Percentiles rank a stretch among this genome's conserved stretches.
These are phyloP conservation scores for Leccinum subrobustum DNA, from an alignment of 1,284 basidiomycete species.

Conservation along the genomic window DNA sequence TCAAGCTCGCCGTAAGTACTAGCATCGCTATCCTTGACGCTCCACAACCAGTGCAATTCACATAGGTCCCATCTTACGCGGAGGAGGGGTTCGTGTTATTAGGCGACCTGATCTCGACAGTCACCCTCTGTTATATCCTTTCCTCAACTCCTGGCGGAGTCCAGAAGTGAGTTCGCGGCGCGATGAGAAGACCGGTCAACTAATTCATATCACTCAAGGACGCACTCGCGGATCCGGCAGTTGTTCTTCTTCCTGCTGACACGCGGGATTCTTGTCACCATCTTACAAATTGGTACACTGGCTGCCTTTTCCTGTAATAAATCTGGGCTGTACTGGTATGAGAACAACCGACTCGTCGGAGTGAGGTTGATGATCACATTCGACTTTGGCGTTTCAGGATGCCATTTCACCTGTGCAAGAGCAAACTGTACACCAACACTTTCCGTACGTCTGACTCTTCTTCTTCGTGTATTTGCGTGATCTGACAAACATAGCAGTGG, in stretches of 20 bases:
- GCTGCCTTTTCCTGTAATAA: neutral
- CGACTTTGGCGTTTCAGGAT: constrained; percentile 2
- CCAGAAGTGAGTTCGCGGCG: constrained; percentile 1
- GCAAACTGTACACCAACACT: constrained; percentile 12
- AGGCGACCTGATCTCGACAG: constrained; percentile 8
- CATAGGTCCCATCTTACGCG: neutral
- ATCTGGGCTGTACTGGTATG: constrained; percentile 10
- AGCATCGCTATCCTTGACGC: neutral
- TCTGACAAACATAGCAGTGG: constrained; percentile 6
- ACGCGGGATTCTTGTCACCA: constrained; percentile 17
- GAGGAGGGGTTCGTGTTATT: constrained; percentile 8
- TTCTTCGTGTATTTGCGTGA: neutral
- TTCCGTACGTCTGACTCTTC: constrained; percentile 2
- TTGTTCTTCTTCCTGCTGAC: constrained; percentile 14
- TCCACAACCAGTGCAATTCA: neutral
- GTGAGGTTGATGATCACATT: neutral
- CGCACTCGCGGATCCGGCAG: constrained; percentile 6
- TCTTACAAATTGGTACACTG: constrained; percentile 5
- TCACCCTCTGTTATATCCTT: constrained; percentile 14
- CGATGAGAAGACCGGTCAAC: neutral
- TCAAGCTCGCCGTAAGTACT: constrained; percentile 1
- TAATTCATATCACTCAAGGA: neutral
- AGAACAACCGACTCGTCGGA: neutral
- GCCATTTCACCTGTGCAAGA: constrained; percentile 13
- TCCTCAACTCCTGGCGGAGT: constrained; percentile 10